Percentiles rank a stretch among this genome's conserved stretches.
These are phyloP conservation scores for Serendipita vermifera DNA, from an alignment of 768 basidiomycete species.

Conservation along the genomic window DNA sequence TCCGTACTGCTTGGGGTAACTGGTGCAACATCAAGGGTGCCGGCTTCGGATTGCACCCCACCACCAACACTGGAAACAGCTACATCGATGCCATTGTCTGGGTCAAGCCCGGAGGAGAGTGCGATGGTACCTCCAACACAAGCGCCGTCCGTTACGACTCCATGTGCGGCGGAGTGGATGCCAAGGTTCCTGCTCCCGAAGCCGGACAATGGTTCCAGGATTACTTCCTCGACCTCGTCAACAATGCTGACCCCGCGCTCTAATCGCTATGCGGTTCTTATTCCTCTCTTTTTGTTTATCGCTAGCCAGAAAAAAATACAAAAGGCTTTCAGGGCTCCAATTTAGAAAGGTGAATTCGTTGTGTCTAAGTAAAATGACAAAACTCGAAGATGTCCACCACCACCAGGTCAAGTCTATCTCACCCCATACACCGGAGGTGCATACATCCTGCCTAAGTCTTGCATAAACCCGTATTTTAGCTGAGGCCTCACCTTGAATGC, in stretches of 20 bases:
- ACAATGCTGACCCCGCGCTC: constrained; percentile 40
- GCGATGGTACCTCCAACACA: constrained; percentile 47
- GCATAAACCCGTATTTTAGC: constrained; percentile 37
- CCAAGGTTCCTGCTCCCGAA: constrained; percentile 43
- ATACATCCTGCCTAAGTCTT: constrained; percentile 24
- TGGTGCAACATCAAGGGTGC: constrained; percentile 58
- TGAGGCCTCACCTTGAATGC: constrained; percentile 21
- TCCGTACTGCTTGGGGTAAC: constrained; percentile 49
- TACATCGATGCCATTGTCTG: constrained; percentile 51
- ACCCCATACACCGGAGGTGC: constrained; percentile 25
- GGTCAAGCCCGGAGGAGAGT: constrained; percentile 59
- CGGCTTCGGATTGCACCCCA: constrained; percentile 49
- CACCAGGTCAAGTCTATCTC: constrained; percentile 53
- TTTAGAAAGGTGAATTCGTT: too few species aligned
- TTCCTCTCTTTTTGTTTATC: neutral
- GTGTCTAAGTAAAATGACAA: too few species aligned
- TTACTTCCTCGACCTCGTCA: constrained; percentile 47
- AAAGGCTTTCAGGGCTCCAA: too few species aligned
- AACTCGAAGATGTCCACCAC: constrained; percentile 13
- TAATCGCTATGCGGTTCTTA: constrained; percentile 8
- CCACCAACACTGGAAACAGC: constrained; percentile 39
- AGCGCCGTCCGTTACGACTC: constrained; percentile 27
- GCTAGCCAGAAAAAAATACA: neutral
- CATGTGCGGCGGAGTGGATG: constrained; percentile 25
- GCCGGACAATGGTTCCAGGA: constrained; percentile 58